Evolutionary conservation across 345 rosid genomes (phyloP).

Genomic region (Mercurialis annua): DNA sequence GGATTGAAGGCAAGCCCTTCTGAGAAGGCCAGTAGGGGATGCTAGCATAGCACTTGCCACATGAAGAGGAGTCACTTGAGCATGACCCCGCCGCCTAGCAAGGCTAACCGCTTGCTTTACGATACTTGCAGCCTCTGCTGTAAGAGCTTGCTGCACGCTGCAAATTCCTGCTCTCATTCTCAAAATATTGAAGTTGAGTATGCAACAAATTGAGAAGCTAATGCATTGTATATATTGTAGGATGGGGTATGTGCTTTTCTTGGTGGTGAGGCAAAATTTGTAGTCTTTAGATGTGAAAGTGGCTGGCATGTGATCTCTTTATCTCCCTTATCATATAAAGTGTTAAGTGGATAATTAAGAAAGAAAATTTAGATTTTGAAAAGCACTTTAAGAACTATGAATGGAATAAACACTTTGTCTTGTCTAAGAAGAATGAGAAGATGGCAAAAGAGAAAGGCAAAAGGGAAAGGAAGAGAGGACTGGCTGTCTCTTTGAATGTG

Average conservation of each 20-base stretch:
- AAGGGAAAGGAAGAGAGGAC: constrained; percentile 27
- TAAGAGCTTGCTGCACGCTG: constrained; percentile 77
- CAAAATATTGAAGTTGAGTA: constrained; percentile 3
- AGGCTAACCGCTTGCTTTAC: constrained; percentile 77
- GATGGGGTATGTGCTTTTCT: constrained; percentile 62
- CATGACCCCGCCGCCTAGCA: constrained; percentile 85
- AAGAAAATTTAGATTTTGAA: constrained; percentile 9
- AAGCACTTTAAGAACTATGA: constrained; percentile 28
- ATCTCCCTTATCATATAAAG: constrained; percentile 25
- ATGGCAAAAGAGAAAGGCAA: constrained; percentile 15
- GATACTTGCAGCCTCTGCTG: constrained; percentile 64
- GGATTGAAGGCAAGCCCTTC: constrained; percentile 88
- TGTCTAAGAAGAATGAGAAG: constrained; percentile 13
- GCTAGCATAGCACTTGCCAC: constrained; percentile 92
- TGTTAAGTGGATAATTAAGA: constrained; percentile 23
- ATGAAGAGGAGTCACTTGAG: constrained; percentile 97
- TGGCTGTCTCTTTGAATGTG: constrained; percentile 51
- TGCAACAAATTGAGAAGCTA: constrained; percentile 8
- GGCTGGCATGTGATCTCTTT: constrained; percentile 57
- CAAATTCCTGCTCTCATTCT: constrained; percentile 88
- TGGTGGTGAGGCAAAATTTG: constrained; percentile 52
- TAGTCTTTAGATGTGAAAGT: constrained; percentile 45
- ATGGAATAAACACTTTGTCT: constrained; percentile 46
- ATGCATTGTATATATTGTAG: constrained; percentile 15
- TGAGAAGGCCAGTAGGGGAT: constrained; percentile 62